These are phyloP conservation scores for Phytophthora melonis DNA, from an alignment of 352 stramenopile species.

Conservation along the genomic window DNA sequence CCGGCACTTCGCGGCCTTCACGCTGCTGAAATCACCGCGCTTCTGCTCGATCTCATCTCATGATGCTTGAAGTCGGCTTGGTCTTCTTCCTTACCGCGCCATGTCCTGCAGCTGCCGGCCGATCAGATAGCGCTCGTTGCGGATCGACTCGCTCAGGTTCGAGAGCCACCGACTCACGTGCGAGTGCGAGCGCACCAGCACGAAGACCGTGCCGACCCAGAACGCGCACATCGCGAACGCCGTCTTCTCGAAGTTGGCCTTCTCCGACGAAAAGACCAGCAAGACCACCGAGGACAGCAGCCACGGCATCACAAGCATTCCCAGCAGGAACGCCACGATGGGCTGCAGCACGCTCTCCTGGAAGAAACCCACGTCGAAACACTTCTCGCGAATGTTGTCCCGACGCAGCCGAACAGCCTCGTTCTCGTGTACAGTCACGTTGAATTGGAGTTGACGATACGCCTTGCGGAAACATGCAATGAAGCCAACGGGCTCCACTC, in stretches of 20 bases:
- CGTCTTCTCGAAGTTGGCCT: slow-evolving; percentile 54
- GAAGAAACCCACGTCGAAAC: slow-evolving; percentile 80
- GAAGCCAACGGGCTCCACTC: slow-evolving; percentile 44
- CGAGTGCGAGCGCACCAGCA: slow-evolving; percentile 57
- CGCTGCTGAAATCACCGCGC: neutral
- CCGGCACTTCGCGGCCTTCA: slow-evolving; percentile 1
- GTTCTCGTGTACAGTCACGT: slow-evolving; percentile 76
- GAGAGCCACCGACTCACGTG: slow-evolving; percentile 67
- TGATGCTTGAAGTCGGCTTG: slow-evolving; percentile 14
- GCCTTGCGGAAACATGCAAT: slow-evolving; percentile 64
- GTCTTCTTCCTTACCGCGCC: slow-evolving; percentile 69
- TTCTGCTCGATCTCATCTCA: slow-evolving; percentile 16
- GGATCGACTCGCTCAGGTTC: slow-evolving; percentile 84
- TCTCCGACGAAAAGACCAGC: slow-evolving; percentile 48
- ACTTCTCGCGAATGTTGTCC: slow-evolving; percentile 71
- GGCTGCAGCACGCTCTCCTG: slow-evolving; percentile 69
- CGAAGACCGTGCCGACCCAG: slow-evolving; percentile 45
- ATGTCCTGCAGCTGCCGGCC: slow-evolving; percentile 89
- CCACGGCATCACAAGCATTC: slow-evolving; percentile 65
- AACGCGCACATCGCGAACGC: slow-evolving; percentile 67
- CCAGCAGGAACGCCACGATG: slow-evolving; percentile 53
- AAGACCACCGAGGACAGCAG: slow-evolving; percentile 57
- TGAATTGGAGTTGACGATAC: slow-evolving; percentile 80
- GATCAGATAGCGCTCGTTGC: slow-evolving; percentile 90
- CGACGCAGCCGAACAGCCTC: slow-evolving; percentile 63